A percentile compares a stretch with the other conserved stretches of the same genome.
phyloP scores from a whole-genome alignment of 2,329 filamentous ascomycete genomes.

The Colletotrichum sp. region DNA sequence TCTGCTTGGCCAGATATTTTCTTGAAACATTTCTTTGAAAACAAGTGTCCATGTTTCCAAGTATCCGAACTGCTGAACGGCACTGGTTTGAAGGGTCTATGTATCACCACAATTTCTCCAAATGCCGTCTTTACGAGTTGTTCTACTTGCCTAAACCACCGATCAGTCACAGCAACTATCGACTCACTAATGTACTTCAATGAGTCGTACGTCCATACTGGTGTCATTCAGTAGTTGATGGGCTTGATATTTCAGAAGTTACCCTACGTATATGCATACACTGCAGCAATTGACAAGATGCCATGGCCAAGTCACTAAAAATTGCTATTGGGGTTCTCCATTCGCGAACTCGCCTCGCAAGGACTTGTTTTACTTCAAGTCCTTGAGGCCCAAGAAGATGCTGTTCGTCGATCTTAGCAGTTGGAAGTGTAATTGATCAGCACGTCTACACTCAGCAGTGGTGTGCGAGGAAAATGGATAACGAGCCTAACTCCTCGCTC shows the following conservation, averaged over 20 bases:
- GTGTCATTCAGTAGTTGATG: neutral
- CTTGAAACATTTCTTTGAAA: rapidly evolving
- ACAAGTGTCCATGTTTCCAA: neutral
- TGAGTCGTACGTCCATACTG: rapidly evolving
- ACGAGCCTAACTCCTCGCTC: neutral
- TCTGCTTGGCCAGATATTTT: neutral
- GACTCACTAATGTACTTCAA: no score
- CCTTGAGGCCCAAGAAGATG: neutral
- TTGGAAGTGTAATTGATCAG: neutral
- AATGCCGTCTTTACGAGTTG: neutral
- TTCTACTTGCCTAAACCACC: neutral
- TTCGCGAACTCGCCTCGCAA: neutral
- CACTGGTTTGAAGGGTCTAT: neutral
- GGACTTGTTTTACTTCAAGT: neutral
- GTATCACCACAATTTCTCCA: neutral
- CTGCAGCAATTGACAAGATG: neutral
- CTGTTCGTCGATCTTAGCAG: neutral
- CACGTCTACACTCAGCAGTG: neutral
- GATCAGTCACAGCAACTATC: neutral
- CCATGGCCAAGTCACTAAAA: neutral
- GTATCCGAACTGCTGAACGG: neutral
- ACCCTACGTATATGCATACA: neutral
- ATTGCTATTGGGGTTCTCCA: neutral
- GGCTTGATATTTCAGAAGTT: rapidly evolving
- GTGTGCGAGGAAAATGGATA: neutral